Base-by-base conservation (phyloP, 441 rosid species). In the Populus trichocarpa region DNA sequence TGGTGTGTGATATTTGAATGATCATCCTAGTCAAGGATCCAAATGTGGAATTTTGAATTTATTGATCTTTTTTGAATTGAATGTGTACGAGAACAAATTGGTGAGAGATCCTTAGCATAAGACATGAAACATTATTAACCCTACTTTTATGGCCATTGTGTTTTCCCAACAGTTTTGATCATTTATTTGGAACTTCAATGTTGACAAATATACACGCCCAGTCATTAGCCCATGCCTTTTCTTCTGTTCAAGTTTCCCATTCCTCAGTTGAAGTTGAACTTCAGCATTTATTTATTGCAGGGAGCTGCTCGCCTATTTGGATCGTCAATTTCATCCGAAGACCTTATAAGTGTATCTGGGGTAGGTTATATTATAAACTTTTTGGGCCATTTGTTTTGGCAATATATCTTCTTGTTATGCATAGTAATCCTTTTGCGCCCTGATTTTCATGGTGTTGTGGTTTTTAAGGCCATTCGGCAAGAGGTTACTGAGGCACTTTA, bases 231-330 rank as follows among this genome's bases (percentile, higher is more conserved):
- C 6, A 12, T 77, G 75, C 35, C 11, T 46, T 23, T 35, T 70
- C 72, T 66, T 72, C 33, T 46, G 50, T 32, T 57, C 69, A 35
- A 79, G 14, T 36, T 76, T 74, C 75, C 74, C 68, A 71, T 74
- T n/a, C 35, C 66, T 68, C 28, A 68, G 16, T 69, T 67, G 64
- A 59, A 72, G 50, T 13, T 75, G 50, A 38, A 26, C 40, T 73
- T 8, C 6, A 22, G 50, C 74, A 50, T 14, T 77, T 80, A 71
- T 76, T 82, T 86, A 63, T 85, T 86, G 83, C 93, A 96, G 99
- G 98, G 98, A 81, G 98, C 90, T 81, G 91, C 98, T 83, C 93
- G 98, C 67, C 84, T 94, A 78, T 94, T 84, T 87, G 98, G 98
- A 82, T 96, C 96, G 80, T 85, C 94, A 67, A 90, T 94, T 84